Base-by-base conservation (phyloP, 1,139 yeast genomes). In the Blastobotrys indianensis region DNA sequence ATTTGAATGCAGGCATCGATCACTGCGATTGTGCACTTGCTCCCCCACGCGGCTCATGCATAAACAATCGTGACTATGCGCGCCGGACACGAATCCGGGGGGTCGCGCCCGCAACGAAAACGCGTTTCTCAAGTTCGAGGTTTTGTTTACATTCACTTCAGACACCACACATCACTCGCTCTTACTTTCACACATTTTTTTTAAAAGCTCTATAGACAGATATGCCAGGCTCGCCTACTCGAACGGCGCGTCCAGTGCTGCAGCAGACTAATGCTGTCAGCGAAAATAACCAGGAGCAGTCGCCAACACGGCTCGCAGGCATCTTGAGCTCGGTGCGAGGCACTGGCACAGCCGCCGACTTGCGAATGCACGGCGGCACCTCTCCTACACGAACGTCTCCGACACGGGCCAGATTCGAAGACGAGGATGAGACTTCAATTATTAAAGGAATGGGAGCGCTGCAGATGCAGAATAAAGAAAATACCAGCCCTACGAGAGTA, bases 381-480 rank as follows among this genome's bases (percentile, higher is more conserved):
- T 41, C 44, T 11, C 45, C 45, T 32, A 42, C 41, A n/a, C 32
- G 45, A 13, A 30, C 11, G 11, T 37, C 41, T 4, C 44, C 53
- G 28, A 39, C 48, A 15, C 41, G 46, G 28, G 46, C 43, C 36
- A 37, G 44, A 16, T 39, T 42, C 35, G 42, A 40, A 8, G 41
- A 39, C 16, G 56, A 53, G 12, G 59, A 56, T 10, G 55, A 53
- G n/a, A 49, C 55, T 6, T 49, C 54, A 9, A 51, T 58, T 20
- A 48, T 56, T 33, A 49, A 51, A 25, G 59, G 60, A 4, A 54
- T 59, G 40, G 51, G 53, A 29, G 54, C 51, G 4, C 49, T 59
- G 32, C 49, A 49, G 20, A 47, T 57, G 40, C 44, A 36, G 16
- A 54, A 53, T 41, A 54, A 54, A 28, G 57, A 53, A 38, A 54